phyloP scores from a whole-genome alignment of 2,329 filamentous ascomycete species.

The Stemphylium vesicarium region DNA sequence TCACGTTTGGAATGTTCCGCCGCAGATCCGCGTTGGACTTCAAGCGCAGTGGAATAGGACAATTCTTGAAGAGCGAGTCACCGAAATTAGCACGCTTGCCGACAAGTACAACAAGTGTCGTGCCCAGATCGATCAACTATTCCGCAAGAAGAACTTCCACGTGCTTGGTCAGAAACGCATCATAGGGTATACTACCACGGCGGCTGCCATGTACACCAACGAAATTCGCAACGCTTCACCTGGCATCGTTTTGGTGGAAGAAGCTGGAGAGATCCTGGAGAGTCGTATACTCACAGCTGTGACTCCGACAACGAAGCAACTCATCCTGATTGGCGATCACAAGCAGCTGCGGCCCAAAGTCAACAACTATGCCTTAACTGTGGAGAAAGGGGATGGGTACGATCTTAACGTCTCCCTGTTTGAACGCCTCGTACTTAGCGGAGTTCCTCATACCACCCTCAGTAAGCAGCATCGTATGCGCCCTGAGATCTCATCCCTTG shows the following conservation, averaged over 20 bases:
- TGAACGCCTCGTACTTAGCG: conserved; percentile 66
- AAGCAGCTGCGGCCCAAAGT: conserved; percentile 74
- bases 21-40: conserved; percentile 45
- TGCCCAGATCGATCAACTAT: no score
- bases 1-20: conserved; percentile 61
- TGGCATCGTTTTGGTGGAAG: conserved; percentile 70
- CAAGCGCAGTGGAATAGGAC: conserved; percentile 34
- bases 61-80: conserved; percentile 57
- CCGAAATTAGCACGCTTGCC: conserved; percentile 49
- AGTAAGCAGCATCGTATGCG: conserved; percentile 71
- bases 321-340: conserved; percentile 76
- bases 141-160: conserved; percentile 31
- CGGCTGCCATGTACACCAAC: conserved; percentile 66
- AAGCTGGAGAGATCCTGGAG: conserved; percentile 76
- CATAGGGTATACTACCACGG: conserved; percentile 75
- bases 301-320: conserved; percentile 61
- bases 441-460: conserved; percentile 61
- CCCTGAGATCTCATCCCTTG: conserved; percentile 68
- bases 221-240: conserved; percentile 62
- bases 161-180: conserved; percentile 61
- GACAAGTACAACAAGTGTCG: conserved; percentile 55
- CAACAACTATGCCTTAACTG: conserved; percentile 64
- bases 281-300: conserved; percentile 69
- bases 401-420: conserved; percentile 73
- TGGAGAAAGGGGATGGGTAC: conserved; percentile 70